A percentile compares a stretch with the other conserved stretches of the same genome.
Conservation (phyloP, 2,329 filamentous ascomycete genomes). For the Apiospora rasikravindrae region DNA sequence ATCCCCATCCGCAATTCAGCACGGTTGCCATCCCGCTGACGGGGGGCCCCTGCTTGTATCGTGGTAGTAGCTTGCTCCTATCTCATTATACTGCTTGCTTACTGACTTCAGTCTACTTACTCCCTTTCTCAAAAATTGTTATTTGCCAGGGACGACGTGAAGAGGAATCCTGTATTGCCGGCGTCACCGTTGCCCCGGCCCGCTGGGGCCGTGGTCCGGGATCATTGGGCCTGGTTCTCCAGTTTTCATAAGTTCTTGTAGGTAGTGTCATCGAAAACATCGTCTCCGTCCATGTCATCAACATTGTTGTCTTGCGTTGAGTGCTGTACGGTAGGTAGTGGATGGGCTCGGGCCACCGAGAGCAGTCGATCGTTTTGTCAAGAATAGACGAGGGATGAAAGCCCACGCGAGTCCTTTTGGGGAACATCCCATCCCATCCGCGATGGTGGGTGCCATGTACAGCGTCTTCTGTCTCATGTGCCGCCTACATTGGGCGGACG, state of each 20-base stretch:
- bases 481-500: background rate
- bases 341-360: background rate
- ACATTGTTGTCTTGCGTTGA: no score
- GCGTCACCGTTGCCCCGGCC: background rate
- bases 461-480: conserved; percentile 4
- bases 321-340: no score
- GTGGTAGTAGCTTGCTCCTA: background rate
- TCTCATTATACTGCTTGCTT: no score
- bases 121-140: background rate
- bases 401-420: background rate
- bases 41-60: background rate
- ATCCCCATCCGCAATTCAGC: background rate
- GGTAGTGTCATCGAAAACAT: no score
- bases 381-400: conserved; percentile 1
- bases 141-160: background rate
- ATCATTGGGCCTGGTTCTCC: no score
- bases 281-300: no score
- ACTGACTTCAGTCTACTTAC: no score
- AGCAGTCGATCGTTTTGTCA: background rate
- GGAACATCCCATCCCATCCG: background rate
- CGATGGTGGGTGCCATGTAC: background rate
- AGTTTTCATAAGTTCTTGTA: background rate
- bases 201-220: background rate
- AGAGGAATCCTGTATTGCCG: background rate
- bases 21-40: background rate